Evolutionary conservation across 805 yeast species (phyloP), one percentile per base, ranked within the genome.

Genomic region (Saccharomycopsis amapae): DNA sequence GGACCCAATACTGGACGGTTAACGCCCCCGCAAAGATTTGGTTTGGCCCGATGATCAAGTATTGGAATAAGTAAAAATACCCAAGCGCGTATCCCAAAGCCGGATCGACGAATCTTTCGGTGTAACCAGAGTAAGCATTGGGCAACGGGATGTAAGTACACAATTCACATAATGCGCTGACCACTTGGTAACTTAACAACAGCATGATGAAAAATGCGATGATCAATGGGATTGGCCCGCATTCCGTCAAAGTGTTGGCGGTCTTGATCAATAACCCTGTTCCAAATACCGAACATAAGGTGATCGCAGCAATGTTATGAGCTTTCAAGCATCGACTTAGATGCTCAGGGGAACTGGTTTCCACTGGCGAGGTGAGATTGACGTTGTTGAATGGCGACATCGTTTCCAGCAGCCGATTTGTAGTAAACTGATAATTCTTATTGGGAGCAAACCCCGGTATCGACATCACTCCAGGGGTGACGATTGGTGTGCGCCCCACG

Each of bases 221-320:
- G 32, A 85, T 68, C 31, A 78, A 53, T 24, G 75, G 76, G 1
- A 81, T 85, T n/a, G 93, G 90, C 23, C 93, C 93, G 59, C 86
- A 84, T 26, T 71, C 66, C 17, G 71, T 54, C 42, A 84, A 63
- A 2, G 85, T 73, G 15, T 71, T 62, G 49, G 85, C 85, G 2
- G 87, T 74, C 58, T 87, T 86, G 26, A 86, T 82, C 51, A 86
- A 78, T 42, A 86, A 68, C 58, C 93, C 95, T 6, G 90, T 81
- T 55, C 95, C 95, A 54, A 85, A 50, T 13, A 50, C 49, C 4
- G 51, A 44, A 15, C 52, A 44, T 15, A 50, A 33, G n/a, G 53
- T 50, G 3, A 50, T 50, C 1, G 53, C 35, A 17, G 51, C 37
- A 28, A 50, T 47, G 23, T 50, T 26, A 31, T 50, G 53, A 4